Percentiles rank a stretch among this genome's conserved stretches.
These are phyloP conservation scores for Phytopythium vexans DNA, from an alignment of 352 stramenopile species.

Conservation along the genomic window DNA sequence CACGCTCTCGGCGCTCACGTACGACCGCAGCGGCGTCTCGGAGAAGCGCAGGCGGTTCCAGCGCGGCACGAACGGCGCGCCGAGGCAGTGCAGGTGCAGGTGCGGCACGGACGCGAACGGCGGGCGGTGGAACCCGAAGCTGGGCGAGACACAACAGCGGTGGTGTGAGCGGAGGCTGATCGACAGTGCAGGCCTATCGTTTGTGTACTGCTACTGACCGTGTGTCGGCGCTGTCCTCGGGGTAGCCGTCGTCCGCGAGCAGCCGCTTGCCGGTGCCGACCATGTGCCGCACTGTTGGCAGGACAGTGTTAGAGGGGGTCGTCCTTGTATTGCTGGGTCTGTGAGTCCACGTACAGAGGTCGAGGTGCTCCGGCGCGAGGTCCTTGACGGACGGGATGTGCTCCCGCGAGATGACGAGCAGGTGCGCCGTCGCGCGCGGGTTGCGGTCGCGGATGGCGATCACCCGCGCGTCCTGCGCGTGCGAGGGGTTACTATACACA, in stretches of 20 bases:
- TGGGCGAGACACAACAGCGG: conserved; percentile 7
- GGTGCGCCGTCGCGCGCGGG: conserved; percentile 44
- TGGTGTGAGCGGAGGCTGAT: neutral
- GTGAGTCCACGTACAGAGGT: conserved; percentile 30
- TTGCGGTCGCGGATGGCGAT: conserved; percentile 61
- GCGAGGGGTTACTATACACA: neutral
- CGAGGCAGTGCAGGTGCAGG: conserved; percentile 71
- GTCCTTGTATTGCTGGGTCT: neutral
- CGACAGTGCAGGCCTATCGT: neutral
- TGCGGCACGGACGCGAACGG: conserved; percentile 73
- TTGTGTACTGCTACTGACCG: conserved; percentile 15
- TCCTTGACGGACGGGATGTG: conserved; percentile 58
- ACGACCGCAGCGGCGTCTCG: conserved; percentile 49
- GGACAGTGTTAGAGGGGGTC: neutral
- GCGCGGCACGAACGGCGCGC: conserved; percentile 47
- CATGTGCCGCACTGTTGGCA: conserved; percentile 49
- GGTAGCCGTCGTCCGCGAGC: conserved; percentile 39
- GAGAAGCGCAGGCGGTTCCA: conserved; percentile 69
- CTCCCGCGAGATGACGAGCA: conserved; percentile 61
- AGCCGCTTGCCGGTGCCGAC: conserved; percentile 46
- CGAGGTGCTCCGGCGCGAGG: conserved; percentile 32
- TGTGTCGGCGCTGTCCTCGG: conserved; percentile 16
- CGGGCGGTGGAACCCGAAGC: conserved; percentile 68
- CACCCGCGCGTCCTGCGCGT: conserved; percentile 46
- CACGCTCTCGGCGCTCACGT: conserved; percentile 49